Evolutionary conservation across 768 basidiomycete species (phyloP), one percentile per base, ranked within the genome.

Genomic region (Grammothele lineata): DNA sequence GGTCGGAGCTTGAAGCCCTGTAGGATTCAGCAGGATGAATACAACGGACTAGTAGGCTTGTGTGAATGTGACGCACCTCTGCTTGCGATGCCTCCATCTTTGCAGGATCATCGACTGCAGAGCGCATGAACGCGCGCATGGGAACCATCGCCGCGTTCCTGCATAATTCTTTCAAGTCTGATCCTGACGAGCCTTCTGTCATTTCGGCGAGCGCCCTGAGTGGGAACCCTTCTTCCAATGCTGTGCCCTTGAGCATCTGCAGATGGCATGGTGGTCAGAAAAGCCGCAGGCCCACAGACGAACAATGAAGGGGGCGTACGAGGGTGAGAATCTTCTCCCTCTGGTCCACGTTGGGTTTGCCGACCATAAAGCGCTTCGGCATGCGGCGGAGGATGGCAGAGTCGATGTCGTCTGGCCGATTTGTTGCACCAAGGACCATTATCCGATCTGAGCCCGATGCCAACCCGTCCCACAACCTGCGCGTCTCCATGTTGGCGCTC

Each of bases 101-200:
- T 63, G 80, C 69, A 64, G 76, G 62, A 58, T 78, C 60, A 66
- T 66, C 53, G 59, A 66, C 61, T 61, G 72, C 57, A 67, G 70
- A 68, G 27, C 82, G 74, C 73, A 93, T 82, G 55, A 81, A 85
- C 60, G 94, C 92, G 22, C 90, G 79, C 18, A 94, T 86, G 5
- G 92, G 91, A 1, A 83, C 78, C 92, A 97, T 95, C 0, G 91
- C 93, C 1, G 95, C 94, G 56, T 83, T 92, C 44, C 95, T 76
- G 64, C 94, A 97, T 12, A 94, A 71, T 67, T 99, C 95, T 57
- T 85, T 81, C 44, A 98, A 68, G 64, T 97, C 95, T 2, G 92
- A 92, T 4, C 95, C 94, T 2, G 92, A 94, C 21, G 81, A 69
- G 1, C 90, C 87, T 18, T 80, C 79, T 1, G 92, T 80, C 25